These are phyloP conservation scores for Aspergillus novoparasiticus DNA, from an alignment of 2,329 filamentous ascomycete genomes.

Conservation along the genomic window DNA sequence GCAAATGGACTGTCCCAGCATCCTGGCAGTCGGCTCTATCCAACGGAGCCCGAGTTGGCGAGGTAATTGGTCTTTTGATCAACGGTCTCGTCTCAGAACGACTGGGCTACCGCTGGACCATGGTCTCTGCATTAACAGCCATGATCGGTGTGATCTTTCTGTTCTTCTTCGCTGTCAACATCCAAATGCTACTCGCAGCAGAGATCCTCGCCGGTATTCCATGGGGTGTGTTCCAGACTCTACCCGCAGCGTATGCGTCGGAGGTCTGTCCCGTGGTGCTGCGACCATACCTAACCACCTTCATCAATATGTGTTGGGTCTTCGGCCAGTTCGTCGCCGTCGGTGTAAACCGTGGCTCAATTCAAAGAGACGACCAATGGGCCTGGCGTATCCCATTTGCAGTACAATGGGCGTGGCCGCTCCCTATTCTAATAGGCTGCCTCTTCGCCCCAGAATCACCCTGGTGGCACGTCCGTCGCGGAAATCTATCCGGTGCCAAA, in stretches of 20 bases:
- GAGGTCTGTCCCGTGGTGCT: slow-evolving; percentile 44
- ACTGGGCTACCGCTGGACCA: slow-evolving; percentile 32
- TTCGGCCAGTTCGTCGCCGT: slow-evolving; percentile 51
- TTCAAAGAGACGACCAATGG: slow-evolving; percentile 47
- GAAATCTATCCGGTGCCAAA: slow-evolving; percentile 45
- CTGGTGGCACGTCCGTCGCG: slow-evolving; percentile 52
- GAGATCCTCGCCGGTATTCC: slow-evolving; percentile 52
- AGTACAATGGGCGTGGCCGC: slow-evolving; percentile 53
- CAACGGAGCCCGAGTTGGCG: slow-evolving; percentile 24
- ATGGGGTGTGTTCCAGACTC: slow-evolving; percentile 51
- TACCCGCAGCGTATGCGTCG: slow-evolving; percentile 45
- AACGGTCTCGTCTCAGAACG: slow-evolving; percentile 33
- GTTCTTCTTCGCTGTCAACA: slow-evolving; percentile 50
- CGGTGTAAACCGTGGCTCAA: slow-evolving; percentile 48
- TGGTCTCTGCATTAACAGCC: slow-evolving; percentile 39
- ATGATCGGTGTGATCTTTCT: slow-evolving; percentile 49
- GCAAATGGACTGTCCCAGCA: slow-evolving; percentile 30
- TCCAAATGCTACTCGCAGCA: slow-evolving; percentile 46
- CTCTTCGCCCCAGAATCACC: slow-evolving; percentile 49
- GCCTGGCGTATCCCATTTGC: slow-evolving; percentile 53
- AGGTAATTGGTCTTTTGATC: slow-evolving; percentile 32
- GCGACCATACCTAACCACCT: slow-evolving; percentile 43
- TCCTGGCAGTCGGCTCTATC: slow-evolving; percentile 36
- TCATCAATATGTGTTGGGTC: slow-evolving; percentile 45
- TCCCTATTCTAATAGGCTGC: slow-evolving; percentile 47